phyloP scores from a whole-genome alignment of 495 filamentous ascomycete genomes.

The Neurospora hispaniola region DNA sequence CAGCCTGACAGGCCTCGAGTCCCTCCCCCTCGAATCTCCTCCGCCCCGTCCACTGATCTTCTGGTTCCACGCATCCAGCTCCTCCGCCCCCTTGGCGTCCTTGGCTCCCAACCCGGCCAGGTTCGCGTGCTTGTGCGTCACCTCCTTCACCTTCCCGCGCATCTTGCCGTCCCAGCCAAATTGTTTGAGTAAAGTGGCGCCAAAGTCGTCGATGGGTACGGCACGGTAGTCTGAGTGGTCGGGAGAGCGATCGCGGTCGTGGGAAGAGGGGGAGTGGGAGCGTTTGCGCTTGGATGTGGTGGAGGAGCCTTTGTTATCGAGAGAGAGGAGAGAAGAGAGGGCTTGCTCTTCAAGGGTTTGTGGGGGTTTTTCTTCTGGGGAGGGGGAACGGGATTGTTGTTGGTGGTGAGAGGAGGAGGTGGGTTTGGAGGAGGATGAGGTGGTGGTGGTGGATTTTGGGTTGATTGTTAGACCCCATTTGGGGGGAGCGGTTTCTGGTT shows the following conservation, averaged over 20 bases:
- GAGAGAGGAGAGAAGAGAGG: conserved; percentile 62
- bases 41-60: conserved; percentile 7
- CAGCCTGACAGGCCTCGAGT: conserved; percentile 27
- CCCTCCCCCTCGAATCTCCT: conserved; percentile 2
- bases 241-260: conserved; percentile 67
- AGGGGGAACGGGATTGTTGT: background rate
- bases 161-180: conserved; percentile 92
- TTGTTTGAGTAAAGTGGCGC: conserved; percentile 71
- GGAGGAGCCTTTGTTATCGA: conserved; percentile 19
- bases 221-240: conserved; percentile 76
- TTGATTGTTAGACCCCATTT: background rate
- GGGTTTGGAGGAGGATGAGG: background rate
- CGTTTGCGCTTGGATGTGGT: conserved; percentile 7
- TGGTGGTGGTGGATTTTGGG: background rate
- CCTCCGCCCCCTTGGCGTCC: conserved; percentile 59
- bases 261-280: conserved; percentile 50
- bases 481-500: background rate
- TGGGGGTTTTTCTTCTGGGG: conserved; percentile 6
- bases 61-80: conserved; percentile 36
- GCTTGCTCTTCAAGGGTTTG: conserved; percentile 62
- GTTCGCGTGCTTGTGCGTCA: conserved; percentile 55
- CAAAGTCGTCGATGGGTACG: conserved; percentile 90
- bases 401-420: background rate
- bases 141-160: conserved; percentile 38
- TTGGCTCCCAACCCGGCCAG: conserved; percentile 76